These are phyloP conservation scores for Trichoderma arundinaceum DNA, from an alignment of 2,329 filamentous ascomycete species.

Conservation along the genomic window DNA sequence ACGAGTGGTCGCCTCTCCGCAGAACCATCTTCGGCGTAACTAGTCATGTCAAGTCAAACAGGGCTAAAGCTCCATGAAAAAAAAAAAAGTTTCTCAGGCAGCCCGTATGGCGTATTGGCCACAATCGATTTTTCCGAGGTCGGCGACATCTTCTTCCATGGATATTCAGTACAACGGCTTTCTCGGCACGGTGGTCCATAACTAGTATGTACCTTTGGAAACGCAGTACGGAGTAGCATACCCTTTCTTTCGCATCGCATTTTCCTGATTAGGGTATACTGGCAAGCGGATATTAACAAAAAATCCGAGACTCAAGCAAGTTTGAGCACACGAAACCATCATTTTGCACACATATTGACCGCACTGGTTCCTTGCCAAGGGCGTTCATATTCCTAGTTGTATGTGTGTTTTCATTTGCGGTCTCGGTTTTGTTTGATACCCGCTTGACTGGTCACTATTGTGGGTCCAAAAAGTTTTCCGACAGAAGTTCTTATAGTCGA, in stretches of 20 bases:
- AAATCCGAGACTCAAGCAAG: too few species aligned
- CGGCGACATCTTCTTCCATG: background rate
- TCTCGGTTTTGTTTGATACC: background rate
- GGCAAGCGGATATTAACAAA: too few species aligned
- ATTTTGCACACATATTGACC: too few species aligned
- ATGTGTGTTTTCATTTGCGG: too few species aligned
- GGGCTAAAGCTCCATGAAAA: background rate
- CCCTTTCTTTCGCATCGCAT: background rate
- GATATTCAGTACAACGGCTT: background rate
- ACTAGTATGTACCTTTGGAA: background rate
- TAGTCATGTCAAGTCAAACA: slow-evolving; percentile 8
- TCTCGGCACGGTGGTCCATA: slow-evolving; percentile 1
- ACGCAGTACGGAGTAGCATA: background rate
- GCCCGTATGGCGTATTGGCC: slow-evolving; percentile 15
- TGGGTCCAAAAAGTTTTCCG: slow-evolving; percentile 19
- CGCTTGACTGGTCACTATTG: background rate
- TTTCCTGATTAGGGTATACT: too few species aligned
- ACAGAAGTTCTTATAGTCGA: background rate
- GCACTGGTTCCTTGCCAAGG: too few species aligned
- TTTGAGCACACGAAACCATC: too few species aligned
- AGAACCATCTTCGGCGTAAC: background rate
- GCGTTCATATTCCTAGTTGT: too few species aligned
- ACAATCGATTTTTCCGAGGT: slow-evolving; percentile 10
- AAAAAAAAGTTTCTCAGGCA: slow-evolving; percentile 6
- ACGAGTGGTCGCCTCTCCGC: background rate